phyloP scores from a whole-genome alignment of 179 eudicot genomes.

The Silene coronaria region DNA sequence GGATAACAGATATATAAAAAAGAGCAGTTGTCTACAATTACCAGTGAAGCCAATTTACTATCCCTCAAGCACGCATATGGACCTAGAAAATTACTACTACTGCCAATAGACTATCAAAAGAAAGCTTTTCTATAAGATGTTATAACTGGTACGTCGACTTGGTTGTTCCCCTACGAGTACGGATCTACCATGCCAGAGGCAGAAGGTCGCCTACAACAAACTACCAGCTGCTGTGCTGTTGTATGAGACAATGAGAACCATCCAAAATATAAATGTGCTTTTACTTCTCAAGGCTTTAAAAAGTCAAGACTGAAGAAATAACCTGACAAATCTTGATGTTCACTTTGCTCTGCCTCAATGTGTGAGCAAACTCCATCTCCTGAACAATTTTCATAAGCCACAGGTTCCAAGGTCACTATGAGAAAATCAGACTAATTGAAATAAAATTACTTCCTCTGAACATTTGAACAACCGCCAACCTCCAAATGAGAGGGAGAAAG shows the following conservation, averaged over 20 bases:
- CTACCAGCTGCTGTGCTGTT: not conserved
- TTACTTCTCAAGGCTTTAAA: not conserved
- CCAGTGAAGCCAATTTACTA: not conserved
- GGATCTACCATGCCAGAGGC: not conserved
- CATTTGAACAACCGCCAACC: constrained; percentile 42
- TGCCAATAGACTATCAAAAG: not conserved
- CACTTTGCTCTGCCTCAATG: constrained; percentile 89
- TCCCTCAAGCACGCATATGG: not conserved
- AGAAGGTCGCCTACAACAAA: not conserved
- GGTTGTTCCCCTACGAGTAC: not conserved
- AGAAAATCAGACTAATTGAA: not conserved
- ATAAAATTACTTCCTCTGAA: not conserved
- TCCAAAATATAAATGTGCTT: not conserved
- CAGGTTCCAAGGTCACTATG: too few species aligned
- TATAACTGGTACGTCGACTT: not conserved
- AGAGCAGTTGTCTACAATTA: not conserved
- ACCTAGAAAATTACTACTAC: not conserved
- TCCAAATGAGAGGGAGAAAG: constrained; percentile 96
- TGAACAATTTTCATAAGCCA: constrained; percentile 21
- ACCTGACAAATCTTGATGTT: constrained; percentile 94
- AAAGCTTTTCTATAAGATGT: not conserved
- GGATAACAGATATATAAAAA: not conserved
- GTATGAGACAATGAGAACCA: not conserved
- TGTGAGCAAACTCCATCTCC: constrained; percentile 99
- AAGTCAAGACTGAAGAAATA: constrained; percentile 26